Conservation (phyloP, 140 eudicot species). For the Ambrosia hybrid region DNA sequence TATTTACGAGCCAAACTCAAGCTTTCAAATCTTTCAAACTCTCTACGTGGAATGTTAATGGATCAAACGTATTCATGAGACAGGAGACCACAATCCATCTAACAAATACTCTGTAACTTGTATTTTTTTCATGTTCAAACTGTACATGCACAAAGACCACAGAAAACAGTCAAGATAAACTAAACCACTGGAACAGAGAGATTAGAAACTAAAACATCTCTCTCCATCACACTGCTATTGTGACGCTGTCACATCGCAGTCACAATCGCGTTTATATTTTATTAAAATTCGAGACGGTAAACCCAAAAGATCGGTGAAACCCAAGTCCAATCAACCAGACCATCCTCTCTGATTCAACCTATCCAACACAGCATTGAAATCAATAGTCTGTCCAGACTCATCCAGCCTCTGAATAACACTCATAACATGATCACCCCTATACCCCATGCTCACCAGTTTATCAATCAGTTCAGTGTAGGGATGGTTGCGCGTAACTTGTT, state of each 20-base stretch:
- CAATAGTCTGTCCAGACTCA: slow-evolving; percentile 83
- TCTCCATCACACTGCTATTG: slow-evolving; percentile 25
- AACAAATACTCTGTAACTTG: too few relatives aligned
- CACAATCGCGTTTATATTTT: slow-evolving; percentile 20
- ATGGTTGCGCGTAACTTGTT: slow-evolving; percentile 58
- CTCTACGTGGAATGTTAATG: too few relatives aligned
- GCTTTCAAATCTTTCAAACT: too few relatives aligned
- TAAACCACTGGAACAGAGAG: slow-evolving; percentile 2
- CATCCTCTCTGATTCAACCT: slow-evolving; percentile 86
- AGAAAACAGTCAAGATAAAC: too few relatives aligned
- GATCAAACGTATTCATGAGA: too few relatives aligned
- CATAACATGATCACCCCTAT: slow-evolving; percentile 72
- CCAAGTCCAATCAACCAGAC: slow-evolving; percentile 50
- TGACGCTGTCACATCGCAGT: too few relatives aligned
- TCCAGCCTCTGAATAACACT: slow-evolving; percentile 90
- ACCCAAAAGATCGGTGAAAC: background rate
- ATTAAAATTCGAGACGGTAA: slow-evolving; percentile 32
- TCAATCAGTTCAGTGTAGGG: slow-evolving; percentile 82
- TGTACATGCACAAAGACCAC: too few relatives aligned
- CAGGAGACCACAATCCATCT: too few relatives aligned
- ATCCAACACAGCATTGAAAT: slow-evolving; percentile 85
- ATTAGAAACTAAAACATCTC: slow-evolving; percentile 39
- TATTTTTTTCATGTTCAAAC: too few relatives aligned
- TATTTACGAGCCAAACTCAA: too few relatives aligned
- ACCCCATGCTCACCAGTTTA: slow-evolving; percentile 91